Conservation (phyloP, 2,329 filamentous ascomycete species). For the Sclerotinia minor region DNA sequence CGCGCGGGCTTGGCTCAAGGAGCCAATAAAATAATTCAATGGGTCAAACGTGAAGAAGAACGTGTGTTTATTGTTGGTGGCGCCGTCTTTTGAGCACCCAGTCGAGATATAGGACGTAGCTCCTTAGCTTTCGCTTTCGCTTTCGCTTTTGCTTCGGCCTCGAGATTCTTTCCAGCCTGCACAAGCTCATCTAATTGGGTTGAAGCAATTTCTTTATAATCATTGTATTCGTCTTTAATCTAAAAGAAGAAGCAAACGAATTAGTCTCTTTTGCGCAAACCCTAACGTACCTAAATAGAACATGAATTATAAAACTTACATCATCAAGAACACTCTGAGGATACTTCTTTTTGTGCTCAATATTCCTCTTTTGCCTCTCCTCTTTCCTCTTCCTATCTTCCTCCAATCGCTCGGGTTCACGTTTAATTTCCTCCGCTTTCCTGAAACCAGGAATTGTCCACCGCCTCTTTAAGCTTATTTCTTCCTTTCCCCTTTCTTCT, state of each 20-base stretch:
- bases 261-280: neutral
- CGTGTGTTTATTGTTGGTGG: slow-evolving; percentile 95
- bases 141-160: neutral
- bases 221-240: slow-evolving; percentile 8
- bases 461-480: neutral
- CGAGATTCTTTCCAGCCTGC: neutral
- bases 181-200: neutral
- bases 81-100: slow-evolving; percentile 63
- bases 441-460: neutral
- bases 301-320: slow-evolving; percentile 1
- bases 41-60: slow-evolving; percentile 90
- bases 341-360: neutral
- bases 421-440: neutral
- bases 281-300: neutral
- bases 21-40: slow-evolving; percentile 86
- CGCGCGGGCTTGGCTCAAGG: slow-evolving; percentile 72
- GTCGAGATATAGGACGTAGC: neutral
- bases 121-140: neutral
- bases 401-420: neutral
- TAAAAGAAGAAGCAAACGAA: neutral
- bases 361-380: neutral
- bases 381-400: neutral
- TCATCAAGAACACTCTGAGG: neutral
- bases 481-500: neutral
- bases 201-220: neutral